A percentile compares a stretch with the other conserved stretches of the same genome.
Evolutionary conservation across 257 asterid species (phyloP).

Genomic region (Mitragyna speciosa): DNA sequence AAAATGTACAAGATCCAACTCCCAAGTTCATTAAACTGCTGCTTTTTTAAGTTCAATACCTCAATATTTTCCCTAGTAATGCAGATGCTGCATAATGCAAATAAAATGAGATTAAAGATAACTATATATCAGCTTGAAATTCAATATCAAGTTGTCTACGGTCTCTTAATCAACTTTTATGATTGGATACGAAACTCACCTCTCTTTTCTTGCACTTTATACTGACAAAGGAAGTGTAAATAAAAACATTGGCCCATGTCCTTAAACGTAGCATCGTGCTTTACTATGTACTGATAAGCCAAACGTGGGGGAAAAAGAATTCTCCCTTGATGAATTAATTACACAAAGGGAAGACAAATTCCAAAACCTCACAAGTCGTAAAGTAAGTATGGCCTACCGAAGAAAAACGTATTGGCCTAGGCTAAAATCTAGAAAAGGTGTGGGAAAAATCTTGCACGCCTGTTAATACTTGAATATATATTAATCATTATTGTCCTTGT

Average conservation of each 20-base stretch:
- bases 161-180: neutral
- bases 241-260: neutral
- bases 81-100: no score
- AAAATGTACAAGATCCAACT: no score
- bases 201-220: neutral
- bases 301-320: neutral
- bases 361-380: slow-evolving; percentile 9
- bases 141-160: no score
- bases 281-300: neutral
- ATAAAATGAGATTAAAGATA: no score
- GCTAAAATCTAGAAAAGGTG: no score
- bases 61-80: no score
- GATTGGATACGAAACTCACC: neutral
- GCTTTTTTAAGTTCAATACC: no score
- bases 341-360: neutral
- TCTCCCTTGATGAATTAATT: neutral
- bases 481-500: slow-evolving; percentile 13
- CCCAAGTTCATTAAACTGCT: no score
- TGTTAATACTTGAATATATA: slow-evolving; percentile 12
- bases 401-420: neutral
- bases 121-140: neutral
- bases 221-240: no score
- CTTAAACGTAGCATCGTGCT: neutral
- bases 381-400: slow-evolving; percentile 11
- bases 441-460: slow-evolving; percentile 23